phyloP scores from a whole-genome alignment of 139 green algal genomes.

The Auxenochlorella protothecoides region DNA sequence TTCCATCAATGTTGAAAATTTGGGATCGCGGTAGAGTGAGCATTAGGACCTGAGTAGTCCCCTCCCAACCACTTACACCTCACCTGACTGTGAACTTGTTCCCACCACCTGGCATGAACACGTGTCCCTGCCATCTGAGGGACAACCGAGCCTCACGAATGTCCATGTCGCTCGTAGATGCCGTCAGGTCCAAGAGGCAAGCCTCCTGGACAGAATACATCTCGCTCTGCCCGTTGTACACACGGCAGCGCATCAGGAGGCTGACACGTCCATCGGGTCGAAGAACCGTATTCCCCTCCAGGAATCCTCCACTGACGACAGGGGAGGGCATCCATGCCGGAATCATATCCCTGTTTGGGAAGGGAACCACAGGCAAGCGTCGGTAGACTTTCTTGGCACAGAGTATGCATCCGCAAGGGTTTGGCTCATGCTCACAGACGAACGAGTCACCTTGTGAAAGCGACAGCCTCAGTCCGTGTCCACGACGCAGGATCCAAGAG shows the following conservation, averaged over 20 bases:
- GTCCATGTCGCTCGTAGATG: neutral
- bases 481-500: conserved; percentile 8
- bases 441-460: conserved; percentile 1
- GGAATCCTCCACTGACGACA: conserved; percentile 3
- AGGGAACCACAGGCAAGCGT: neutral
- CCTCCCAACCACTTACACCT: neutral
- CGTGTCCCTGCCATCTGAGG: conserved; percentile 7
- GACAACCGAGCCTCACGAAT: neutral
- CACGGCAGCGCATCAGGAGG: conserved; percentile 17
- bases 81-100: conserved; percentile 12
- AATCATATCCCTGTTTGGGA: neutral
- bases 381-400: neutral
- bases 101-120: conserved; percentile 17
- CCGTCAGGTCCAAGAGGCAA: conserved; percentile 8
- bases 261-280: conserved; percentile 1
- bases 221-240: neutral
- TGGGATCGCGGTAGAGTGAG: no score
- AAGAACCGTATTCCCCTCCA: conserved; percentile 14
- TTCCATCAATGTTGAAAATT: no score
- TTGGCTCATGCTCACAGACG: no score
- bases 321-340: conserved; percentile 10
- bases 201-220: conserved; percentile 15
- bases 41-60: no score
- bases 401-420: neutral
- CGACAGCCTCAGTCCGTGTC: neutral